A percentile compares a stretch with the other conserved stretches of the same genome.
Conservation (phyloP, 2,329 filamentous ascomycete species). For the Metarhizium album region DNA sequence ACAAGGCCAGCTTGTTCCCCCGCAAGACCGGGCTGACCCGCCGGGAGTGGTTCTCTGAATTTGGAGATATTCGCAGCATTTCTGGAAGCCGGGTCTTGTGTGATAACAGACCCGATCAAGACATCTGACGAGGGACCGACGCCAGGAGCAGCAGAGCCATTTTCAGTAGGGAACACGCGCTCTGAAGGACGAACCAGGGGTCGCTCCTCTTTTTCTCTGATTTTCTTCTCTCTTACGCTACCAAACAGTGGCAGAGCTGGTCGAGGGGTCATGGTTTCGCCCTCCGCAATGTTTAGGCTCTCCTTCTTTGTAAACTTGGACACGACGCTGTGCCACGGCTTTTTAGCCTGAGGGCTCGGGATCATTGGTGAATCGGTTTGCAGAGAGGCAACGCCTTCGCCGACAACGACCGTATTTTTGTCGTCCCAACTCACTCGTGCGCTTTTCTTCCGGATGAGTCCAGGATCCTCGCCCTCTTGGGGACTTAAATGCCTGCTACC, state of each 20-base stretch:
- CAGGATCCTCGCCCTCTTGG: slow-evolving; percentile 24
- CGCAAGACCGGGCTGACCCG: slow-evolving; percentile 60
- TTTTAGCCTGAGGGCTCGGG: slow-evolving; percentile 26
- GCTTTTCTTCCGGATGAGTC: slow-evolving; percentile 46
- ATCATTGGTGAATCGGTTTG: slow-evolving; percentile 29
- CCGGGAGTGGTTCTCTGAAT: slow-evolving; percentile 55
- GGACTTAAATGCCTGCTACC: slow-evolving; percentile 14
- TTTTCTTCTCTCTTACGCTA: slow-evolving; percentile 56
- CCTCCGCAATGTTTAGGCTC: slow-evolving; percentile 38
- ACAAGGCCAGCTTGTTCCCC: slow-evolving; percentile 42
- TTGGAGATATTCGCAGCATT: slow-evolving; percentile 46
- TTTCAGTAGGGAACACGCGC: slow-evolving; percentile 14
- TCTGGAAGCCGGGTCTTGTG: slow-evolving; percentile 41
- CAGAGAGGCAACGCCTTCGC: slow-evolving; percentile 30
- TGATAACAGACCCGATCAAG: slow-evolving; percentile 43
- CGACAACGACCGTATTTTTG: slow-evolving; percentile 42
- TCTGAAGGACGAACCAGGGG: slow-evolving; percentile 45
- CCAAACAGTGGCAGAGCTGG: slow-evolving; percentile 66
- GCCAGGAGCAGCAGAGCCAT: slow-evolving; percentile 1
- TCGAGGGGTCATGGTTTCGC: slow-evolving; percentile 62
- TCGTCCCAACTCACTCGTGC: slow-evolving; percentile 74
- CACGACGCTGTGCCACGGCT: slow-evolving; percentile 42
- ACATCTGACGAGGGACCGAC: slow-evolving; percentile 49
- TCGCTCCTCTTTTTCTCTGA: slow-evolving; percentile 42
- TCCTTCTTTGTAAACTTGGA: slow-evolving; percentile 41